Conservation (phyloP, 1,284 basidiomycete genomes). For the Leccinum fuscescens region DNA sequence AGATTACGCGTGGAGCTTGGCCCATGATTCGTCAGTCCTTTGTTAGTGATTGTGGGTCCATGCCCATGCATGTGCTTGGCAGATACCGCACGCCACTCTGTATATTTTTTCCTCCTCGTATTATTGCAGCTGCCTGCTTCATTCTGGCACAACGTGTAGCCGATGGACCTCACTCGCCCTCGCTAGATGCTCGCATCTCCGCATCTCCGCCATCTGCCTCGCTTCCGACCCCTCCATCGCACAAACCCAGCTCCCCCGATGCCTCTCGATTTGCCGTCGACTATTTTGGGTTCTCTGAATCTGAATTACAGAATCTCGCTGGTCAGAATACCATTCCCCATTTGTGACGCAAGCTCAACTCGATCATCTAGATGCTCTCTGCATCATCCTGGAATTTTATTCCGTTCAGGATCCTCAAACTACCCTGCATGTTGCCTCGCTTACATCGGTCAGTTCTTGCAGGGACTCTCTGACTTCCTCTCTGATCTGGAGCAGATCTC, state of each 20-base stretch:
- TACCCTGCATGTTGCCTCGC: conserved; percentile 47
- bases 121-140: conserved; percentile 73
- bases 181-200: conserved; percentile 69
- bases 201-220: conserved; percentile 59
- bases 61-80: conserved; percentile 11
- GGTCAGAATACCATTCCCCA: conserved; percentile 41
- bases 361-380: conserved; percentile 50
- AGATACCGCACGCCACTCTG: conserved; percentile 78
- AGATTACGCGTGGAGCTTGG: conserved; percentile 78
- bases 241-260: conserved; percentile 69
- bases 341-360: conserved; percentile 13
- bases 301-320: conserved; percentile 55
- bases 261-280: conserved; percentile 64
- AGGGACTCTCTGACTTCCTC: conserved; percentile 1
- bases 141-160: conserved; percentile 67
- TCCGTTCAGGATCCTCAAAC: conserved; percentile 53
- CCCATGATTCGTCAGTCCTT: conserved; percentile 75
- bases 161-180: conserved; percentile 69
- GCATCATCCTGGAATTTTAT: conserved; percentile 73
- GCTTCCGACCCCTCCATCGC: conserved; percentile 70
- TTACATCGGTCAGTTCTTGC: conserved; percentile 47
- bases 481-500: conserved; percentile 22
- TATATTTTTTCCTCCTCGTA: conserved; percentile 60
- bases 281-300: conserved; percentile 59
- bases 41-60: conserved; percentile 1